These are phyloP conservation scores for Tolypocladium inflatum DNA, from an alignment of 2,329 filamentous ascomycete genomes.

Conservation along the genomic window DNA sequence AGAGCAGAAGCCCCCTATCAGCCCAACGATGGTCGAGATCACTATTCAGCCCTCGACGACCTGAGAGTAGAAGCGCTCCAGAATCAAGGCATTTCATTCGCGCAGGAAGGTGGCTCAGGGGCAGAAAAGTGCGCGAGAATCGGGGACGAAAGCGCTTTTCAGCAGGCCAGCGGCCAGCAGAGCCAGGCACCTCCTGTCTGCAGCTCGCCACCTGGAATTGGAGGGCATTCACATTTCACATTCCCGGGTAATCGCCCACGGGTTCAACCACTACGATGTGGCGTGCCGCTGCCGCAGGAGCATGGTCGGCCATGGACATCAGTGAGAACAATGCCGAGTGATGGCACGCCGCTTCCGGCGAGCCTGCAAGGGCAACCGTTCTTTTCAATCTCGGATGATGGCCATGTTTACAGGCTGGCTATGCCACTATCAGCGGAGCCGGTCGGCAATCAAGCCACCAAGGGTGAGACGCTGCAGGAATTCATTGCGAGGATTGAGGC, in stretches of 20 bases:
- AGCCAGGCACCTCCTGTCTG: too few relatives aligned
- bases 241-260: background rate
- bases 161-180: background rate
- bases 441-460: constrained; percentile 1
- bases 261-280: background rate
- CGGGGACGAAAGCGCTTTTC: background rate
- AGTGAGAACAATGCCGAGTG: background rate
- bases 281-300: background rate
- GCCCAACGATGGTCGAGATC: background rate
- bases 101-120: background rate
- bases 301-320: background rate
- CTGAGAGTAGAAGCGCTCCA: background rate
- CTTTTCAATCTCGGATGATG: too few relatives aligned
- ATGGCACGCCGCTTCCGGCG: background rate
- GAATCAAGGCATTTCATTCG: background rate
- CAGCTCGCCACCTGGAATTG: background rate
- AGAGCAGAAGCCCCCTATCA: background rate
- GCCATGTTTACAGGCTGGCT: too few relatives aligned
- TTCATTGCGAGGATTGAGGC: constrained; percentile 17
- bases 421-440: background rate
- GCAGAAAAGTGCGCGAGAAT: too few relatives aligned
- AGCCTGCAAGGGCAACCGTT: background rate
- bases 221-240: background rate
- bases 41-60: background rate
- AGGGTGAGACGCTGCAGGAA: constrained; percentile 13